Evolutionary conservation across 2,329 filamentous ascomycete species (phyloP).

Genomic region (Elsinoe perseae): DNA sequence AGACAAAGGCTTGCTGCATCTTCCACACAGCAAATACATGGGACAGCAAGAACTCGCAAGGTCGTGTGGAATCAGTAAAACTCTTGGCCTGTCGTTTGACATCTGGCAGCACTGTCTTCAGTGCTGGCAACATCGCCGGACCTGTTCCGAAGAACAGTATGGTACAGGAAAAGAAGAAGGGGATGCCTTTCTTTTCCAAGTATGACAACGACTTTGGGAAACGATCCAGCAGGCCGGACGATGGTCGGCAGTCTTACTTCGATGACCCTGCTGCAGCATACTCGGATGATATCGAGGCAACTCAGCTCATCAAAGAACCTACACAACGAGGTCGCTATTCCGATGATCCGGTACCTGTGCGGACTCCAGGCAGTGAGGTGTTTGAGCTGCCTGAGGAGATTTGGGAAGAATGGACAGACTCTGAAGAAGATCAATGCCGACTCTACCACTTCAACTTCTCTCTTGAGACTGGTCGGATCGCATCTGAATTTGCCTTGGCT

Average conservation of each 20-base stretch:
- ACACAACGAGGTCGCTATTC: not conserved
- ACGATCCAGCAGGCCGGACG: slow-evolving; percentile 24
- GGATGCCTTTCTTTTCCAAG: slow-evolving; percentile 41
- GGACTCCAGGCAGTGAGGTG: slow-evolving; percentile 1
- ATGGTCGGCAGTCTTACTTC: slow-evolving; percentile 19
- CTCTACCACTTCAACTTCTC: slow-evolving; percentile 62
- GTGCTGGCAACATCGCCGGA: slow-evolving; percentile 53
- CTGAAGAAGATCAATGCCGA: slow-evolving; percentile 58
- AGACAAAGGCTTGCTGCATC: slow-evolving; percentile 60
- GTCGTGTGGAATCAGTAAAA: slow-evolving; percentile 44
- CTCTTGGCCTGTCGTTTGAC: slow-evolving; percentile 61
- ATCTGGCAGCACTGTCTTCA: slow-evolving; percentile 57
- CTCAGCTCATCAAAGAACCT: slow-evolving; percentile 11
- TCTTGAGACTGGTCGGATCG: slow-evolving; percentile 40
- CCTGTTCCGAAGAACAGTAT: slow-evolving; percentile 37
- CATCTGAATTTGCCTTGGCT: slow-evolving; percentile 56
- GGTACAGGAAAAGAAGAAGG: slow-evolving; percentile 23
- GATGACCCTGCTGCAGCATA: slow-evolving; percentile 25
- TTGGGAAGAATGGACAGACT: slow-evolving; percentile 10
- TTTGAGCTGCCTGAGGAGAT: slow-evolving; percentile 15
- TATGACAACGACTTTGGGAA: slow-evolving; percentile 32
- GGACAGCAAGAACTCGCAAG: slow-evolving; percentile 42
- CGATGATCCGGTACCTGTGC: not conserved
- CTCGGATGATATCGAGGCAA: slow-evolving; percentile 19
- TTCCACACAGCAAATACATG: slow-evolving; percentile 67